Base-by-base conservation (phyloP, 75 land plant genomes). In the Sequoia sempervirens region DNA sequence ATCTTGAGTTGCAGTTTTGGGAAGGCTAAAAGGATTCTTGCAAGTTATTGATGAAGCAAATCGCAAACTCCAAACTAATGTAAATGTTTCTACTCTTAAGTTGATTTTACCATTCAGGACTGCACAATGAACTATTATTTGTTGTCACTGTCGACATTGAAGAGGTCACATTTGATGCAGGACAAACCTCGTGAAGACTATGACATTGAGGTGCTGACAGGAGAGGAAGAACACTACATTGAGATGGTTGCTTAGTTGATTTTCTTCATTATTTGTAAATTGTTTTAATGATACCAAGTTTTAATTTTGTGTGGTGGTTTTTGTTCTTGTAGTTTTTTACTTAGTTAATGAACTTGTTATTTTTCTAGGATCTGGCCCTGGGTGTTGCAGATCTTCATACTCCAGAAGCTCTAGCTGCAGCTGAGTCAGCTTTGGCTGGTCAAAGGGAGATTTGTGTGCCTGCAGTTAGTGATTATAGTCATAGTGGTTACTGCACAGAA, bases 331-430 rank as follows among this genome's bases (percentile, higher is more conserved):
- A 17, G 0, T 11, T 10, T 8, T 18, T 84, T 17, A 28, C 13
- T 84, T 52, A 47, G 83, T 6, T 37, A 40, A 64, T n/a, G 26
- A 2, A 5, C 15, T 54, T 28, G 7, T 81, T 37, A 37, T 40
- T 50, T 73, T 34, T 81, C 45, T 88, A 93, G 96, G 97, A 95
- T 82, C 84, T 95, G 86, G 88, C 92, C 84, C 76, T 95, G 79
- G 97, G 97, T 61, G 87, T 95, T 69, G 92, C 93, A 52, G 97
- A 95, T 75, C 93, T 95, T 41, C 86, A 92, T 17, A 93, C 92
- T 2, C 91, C 90, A 15, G 93, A 93, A 78, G 95, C 97, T 80
- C 85, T 95, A 26, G 88, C 92, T 79, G 95, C 93, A 80, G 95
- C 97, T 40, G 94, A 94, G 83, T 85, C 90, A 84, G 91, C 89